phyloP scores from a whole-genome alignment of 1,284 basidiomycete genomes.

The Microbotryomycetes sp. region DNA sequence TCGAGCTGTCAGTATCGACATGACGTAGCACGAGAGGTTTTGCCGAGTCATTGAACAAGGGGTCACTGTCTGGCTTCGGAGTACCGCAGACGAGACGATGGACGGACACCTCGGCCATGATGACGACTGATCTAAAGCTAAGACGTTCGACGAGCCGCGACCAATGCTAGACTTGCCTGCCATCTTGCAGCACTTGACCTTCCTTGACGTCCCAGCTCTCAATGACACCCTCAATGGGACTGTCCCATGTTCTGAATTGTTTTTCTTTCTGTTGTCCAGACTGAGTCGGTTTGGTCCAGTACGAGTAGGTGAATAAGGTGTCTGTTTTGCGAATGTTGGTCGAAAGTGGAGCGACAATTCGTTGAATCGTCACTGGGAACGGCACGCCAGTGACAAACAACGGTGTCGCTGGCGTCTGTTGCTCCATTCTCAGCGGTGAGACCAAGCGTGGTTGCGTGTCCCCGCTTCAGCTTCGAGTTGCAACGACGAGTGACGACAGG shows the following conservation, averaged over 20 bases:
- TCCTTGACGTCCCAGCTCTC: constrained; percentile 55
- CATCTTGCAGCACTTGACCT: constrained; percentile 28
- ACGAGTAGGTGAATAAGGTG: constrained; percentile 32
- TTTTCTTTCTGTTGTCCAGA: constrained; percentile 49
- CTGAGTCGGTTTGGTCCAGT: not conserved
- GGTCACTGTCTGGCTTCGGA: no score
- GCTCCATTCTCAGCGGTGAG: not conserved
- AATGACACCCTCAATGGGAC: constrained; percentile 66
- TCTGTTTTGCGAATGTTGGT: constrained; percentile 21
- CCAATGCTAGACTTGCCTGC: constrained; percentile 38
- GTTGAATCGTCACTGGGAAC: constrained; percentile 32
- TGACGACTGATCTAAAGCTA: constrained; percentile 35
- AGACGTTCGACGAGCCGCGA: no score
- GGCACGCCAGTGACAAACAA: constrained; percentile 3
- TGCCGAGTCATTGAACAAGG: no score
- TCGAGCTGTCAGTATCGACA: no score
- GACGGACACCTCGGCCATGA: no score
- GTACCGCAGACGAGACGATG: no score
- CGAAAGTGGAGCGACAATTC: constrained; percentile 10
- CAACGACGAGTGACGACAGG: no score
- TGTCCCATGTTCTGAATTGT: constrained; percentile 81
- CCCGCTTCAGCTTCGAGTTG: no score
- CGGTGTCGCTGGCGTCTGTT: not conserved
- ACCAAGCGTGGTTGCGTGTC: not conserved
- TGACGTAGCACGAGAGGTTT: no score